Evolutionary conservation across 2,329 filamentous ascomycete species (phyloP).

Genomic region (Cytospora chrysosperma): DNA sequence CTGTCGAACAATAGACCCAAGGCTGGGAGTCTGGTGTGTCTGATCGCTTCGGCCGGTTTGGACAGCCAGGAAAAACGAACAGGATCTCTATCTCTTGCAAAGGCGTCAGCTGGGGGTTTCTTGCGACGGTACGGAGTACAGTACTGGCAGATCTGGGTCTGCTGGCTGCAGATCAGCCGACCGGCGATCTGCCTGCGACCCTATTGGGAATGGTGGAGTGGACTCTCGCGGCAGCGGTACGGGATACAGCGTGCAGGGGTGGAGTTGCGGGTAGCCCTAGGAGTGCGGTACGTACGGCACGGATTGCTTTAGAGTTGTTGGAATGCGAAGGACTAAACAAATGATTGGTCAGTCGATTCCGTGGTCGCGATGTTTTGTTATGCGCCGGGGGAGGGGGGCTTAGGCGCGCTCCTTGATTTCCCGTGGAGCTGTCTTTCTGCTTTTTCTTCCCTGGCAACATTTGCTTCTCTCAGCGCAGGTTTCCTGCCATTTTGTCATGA

Average conservation of each 20-base stretch:
- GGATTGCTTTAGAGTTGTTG: constrained; percentile 5
- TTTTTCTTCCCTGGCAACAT: background rate
- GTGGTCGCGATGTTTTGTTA: background rate
- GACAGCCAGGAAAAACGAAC: background rate
- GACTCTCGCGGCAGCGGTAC: constrained; percentile 19
- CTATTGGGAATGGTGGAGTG: constrained; percentile 22
- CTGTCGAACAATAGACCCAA: background rate
- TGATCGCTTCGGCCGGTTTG: background rate
- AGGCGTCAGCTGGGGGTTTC: background rate
- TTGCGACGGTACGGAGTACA: background rate
- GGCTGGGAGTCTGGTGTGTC: background rate
- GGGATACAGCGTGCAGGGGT: constrained; percentile 8
- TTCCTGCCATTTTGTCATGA: background rate
- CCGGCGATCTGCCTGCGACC: constrained; percentile 25
- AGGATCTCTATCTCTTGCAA: background rate
- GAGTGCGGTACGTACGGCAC: constrained; percentile 11
- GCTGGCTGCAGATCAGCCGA: constrained; percentile 25
- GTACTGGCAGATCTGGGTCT: background rate
- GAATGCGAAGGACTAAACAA: background rate
- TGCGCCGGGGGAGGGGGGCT: background rate
- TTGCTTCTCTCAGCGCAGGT: background rate
- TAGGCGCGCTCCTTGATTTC: background rate
- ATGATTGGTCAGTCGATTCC: constrained; percentile 1
- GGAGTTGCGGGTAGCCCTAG: background rate
- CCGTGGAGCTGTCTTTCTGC: background rate